Base-by-base conservation (phyloP, 805 yeast genomes). In the Lipomyces anomalus region DNA sequence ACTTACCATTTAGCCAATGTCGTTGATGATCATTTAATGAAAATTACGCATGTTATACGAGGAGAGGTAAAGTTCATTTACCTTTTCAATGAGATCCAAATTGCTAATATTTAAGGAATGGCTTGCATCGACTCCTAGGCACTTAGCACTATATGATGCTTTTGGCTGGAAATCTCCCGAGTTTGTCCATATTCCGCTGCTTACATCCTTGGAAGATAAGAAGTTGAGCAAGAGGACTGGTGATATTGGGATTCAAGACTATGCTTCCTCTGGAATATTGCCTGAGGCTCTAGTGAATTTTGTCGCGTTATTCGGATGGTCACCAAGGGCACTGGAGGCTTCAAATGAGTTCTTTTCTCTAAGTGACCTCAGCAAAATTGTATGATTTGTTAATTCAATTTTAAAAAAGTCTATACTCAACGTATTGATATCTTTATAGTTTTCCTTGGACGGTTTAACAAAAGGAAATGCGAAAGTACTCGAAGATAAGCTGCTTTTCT, bases 1-100 rank as follows among this genome's bases (percentile, higher is more conserved):
- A 92, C 99, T 0, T 92, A 92, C 58, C 99, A 92, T 65, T 81
- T 92, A 59, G 98, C 98, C 13, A 90, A 86, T 59, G 95, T 92
- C 4, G 77, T 92, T 2, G 99, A 92, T 61, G 99, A 92, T 61
- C 94, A 89, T 62, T 67, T 84, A 38, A 92, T 92, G 98, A 64
- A 78, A 38, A 84, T 92, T 36, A 84, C 96, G 0, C 97, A 92
- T 64, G 98, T 92, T 6, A 79, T 92, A 4, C 72, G 99, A 55
- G 99, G 99, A 28, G 98, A 92, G 60, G 41, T n/a, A 34, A n/a
- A 7, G 16, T 7, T 7, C 7, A 9, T 9, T 11, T 28, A n/a
- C 13, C 11, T 28, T n/a, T 28, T 11, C 13, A 28, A 28, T 28
- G 32, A 11, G 11, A 11, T 28, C 11, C 13, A 28, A 11, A 28